Percentiles rank a stretch among this genome's conserved stretches.
Evolutionary conservation across 2,329 filamentous ascomycete species (phyloP).

Genomic region (Boeremia lycopersici): DNA sequence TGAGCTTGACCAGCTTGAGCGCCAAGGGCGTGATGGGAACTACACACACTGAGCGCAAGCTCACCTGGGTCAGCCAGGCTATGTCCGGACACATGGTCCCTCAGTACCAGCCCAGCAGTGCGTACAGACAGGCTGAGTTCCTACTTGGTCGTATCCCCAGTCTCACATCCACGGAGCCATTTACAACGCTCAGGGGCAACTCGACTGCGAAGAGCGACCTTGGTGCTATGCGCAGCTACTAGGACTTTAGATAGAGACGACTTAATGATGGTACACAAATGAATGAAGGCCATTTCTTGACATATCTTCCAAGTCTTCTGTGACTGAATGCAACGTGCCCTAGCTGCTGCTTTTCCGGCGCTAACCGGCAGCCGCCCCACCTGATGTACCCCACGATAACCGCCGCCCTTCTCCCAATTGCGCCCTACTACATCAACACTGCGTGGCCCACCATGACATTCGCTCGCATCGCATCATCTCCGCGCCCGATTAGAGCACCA

Average conservation of each 20-base stretch:
- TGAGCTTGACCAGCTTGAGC: constrained; percentile 56
- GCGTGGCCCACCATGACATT: constrained; percentile 14
- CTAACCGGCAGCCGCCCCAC: constrained; percentile 1
- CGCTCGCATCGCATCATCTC: neutral
- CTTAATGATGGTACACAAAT: neutral
- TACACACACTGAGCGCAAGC: constrained; percentile 73
- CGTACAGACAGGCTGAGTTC: constrained; percentile 76
- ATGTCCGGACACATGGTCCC: constrained; percentile 71
- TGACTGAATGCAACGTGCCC: neutral
- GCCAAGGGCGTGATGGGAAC: constrained; percentile 72
- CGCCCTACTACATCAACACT: neutral
- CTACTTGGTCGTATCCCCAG: constrained; percentile 71
- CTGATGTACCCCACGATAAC: constrained; percentile 6
- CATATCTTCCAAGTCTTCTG: neutral
- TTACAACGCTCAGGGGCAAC: constrained; percentile 33
- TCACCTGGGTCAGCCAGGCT: constrained; percentile 72
- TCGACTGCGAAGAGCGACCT: constrained; percentile 20
- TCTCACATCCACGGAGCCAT: constrained; percentile 49
- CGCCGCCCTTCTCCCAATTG: constrained; percentile 13
- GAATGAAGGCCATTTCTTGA: neutral
- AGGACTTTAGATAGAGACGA: neutral
- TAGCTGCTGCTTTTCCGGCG: constrained; percentile 4
- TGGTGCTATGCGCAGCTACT: constrained; percentile 16
- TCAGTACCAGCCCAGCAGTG: constrained; percentile 70
- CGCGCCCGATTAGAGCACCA: neutral